Percentiles rank a stretch among this genome's conserved stretches.
Evolutionary conservation across 768 basidiomycete species (phyloP).

Genomic region (Coprinellus aureogranulatus): DNA sequence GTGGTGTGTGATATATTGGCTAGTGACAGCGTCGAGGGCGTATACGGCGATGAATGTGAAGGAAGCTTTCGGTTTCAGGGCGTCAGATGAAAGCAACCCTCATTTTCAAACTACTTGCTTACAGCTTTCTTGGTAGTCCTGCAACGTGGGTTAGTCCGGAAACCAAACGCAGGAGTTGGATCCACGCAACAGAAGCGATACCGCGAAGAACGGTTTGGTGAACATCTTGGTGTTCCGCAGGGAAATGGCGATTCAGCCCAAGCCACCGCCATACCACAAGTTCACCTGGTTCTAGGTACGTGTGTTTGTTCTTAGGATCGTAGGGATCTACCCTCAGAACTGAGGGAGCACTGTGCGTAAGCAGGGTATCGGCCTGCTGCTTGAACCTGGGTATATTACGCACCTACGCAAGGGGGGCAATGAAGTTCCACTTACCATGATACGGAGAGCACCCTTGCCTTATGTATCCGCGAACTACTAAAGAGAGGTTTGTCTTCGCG

Average conservation of each 20-base stretch:
- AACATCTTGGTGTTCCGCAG: constrained; percentile 29
- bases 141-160: background rate
- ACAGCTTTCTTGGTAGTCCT: constrained; percentile 83
- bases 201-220: constrained; percentile 41
- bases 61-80: constrained; percentile 43
- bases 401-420: background rate
- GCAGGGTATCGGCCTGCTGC: constrained; percentile 54
- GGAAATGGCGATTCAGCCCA: constrained; percentile 62
- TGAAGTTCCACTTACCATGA: constrained; percentile 45
- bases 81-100: background rate
- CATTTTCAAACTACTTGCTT: constrained; percentile 20
- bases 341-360: constrained; percentile 54
- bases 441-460: constrained; percentile 61
- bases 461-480: constrained; percentile 64
- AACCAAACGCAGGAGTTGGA: background rate
- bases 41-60: constrained; percentile 59
- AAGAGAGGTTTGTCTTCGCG: constrained; percentile 79
- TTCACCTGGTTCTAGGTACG: constrained; percentile 45
- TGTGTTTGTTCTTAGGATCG: constrained; percentile 21
- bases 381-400: constrained; percentile 29
- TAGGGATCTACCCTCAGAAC: constrained; percentile 34
- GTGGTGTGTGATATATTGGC: constrained; percentile 31
- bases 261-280: constrained; percentile 70
- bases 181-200: constrained; percentile 49
- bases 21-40: constrained; percentile 38